These are phyloP conservation scores for Lasiosphaeria miniovina DNA, from an alignment of 495 filamentous ascomycete genomes.

Conservation along the genomic window DNA sequence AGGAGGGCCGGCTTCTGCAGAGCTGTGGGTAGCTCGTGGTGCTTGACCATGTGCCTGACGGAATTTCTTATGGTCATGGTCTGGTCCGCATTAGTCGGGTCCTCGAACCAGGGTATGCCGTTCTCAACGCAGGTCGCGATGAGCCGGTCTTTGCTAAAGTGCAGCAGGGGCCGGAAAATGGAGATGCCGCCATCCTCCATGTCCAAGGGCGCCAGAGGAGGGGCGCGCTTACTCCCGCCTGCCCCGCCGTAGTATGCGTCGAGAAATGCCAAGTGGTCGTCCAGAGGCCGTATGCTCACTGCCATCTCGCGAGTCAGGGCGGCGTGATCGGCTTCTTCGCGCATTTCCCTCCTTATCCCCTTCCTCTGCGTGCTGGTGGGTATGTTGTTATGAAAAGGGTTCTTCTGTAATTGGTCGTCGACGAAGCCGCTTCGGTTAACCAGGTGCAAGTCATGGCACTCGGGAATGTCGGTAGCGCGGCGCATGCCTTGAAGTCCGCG, in stretches of 20 bases:
- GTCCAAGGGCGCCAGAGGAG: constrained; percentile 24
- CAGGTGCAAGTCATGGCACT: constrained; percentile 72
- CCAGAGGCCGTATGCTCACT: constrained; percentile 2
- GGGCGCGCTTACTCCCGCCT: constrained; percentile 12
- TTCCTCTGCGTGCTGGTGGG: constrained; percentile 17
- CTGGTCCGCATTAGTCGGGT: constrained; percentile 77
- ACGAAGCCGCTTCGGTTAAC: constrained; percentile 63
- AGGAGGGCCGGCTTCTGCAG: constrained; percentile 65
- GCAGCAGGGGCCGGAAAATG: constrained; percentile 72
- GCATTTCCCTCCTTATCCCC: constrained; percentile 21
- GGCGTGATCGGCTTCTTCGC: constrained; percentile 19
- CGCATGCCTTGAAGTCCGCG: constrained; percentile 71
- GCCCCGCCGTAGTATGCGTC: constrained; percentile 26
- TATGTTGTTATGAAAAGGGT: constrained; percentile 29
- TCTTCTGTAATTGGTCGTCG: constrained; percentile 31
- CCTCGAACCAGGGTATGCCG: constrained; percentile 71
- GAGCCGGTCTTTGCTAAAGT: constrained; percentile 67
- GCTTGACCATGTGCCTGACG: constrained; percentile 61
- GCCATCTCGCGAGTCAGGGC: constrained; percentile 10
- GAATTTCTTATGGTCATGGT: constrained; percentile 79
- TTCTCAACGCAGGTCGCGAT: constrained; percentile 67
- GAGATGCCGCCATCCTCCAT: constrained; percentile 67
- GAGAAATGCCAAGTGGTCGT: constrained; percentile 12
- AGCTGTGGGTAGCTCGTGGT: constrained; percentile 62
- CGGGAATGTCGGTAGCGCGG: constrained; percentile 64